Conservation (phyloP, 805 yeast species). For the Kluyveromyces dobzhanskii region DNA sequence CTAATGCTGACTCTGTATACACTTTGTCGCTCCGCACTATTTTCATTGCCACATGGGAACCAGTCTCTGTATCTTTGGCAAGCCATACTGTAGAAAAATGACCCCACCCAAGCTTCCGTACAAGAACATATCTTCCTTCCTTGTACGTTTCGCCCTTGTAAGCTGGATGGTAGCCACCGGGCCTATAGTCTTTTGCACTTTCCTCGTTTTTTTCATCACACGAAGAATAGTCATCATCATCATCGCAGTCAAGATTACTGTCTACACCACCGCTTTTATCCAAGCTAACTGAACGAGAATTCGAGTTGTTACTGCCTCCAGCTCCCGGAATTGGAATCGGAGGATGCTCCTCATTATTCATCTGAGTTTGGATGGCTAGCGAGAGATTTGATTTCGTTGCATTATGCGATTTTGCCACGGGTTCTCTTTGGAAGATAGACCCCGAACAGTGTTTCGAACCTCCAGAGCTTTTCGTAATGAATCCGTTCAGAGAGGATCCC, state of each 20-base stretch:
- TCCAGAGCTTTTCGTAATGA: conserved; percentile 1
- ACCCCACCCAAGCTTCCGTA: conserved; percentile 97
- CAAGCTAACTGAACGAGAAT: conserved; percentile 11
- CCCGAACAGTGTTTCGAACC: background rate
- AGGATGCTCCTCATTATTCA: background rate
- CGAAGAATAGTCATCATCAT: conserved; percentile 31
- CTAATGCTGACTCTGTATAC: conserved; percentile 89
- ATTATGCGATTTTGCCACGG: conserved; percentile 4
- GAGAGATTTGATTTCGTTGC: conserved; percentile 19
- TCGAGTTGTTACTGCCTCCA: background rate
- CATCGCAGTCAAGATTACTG: conserved; percentile 18
- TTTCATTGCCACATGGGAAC: conserved; percentile 84
- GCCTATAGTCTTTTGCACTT: conserved; percentile 71
- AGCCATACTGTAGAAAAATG: conserved; percentile 95
- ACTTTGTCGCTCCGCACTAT: conserved; percentile 86
- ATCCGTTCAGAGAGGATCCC: conserved; percentile 3
- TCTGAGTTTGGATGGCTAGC: conserved; percentile 16
- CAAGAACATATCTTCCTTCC: conserved; percentile 64
- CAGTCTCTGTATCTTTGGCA: conserved; percentile 48
- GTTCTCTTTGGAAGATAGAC: conserved; percentile 8
- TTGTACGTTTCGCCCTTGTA: conserved; percentile 79
- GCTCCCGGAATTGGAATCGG: background rate
- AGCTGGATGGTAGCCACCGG: conserved; percentile 96
- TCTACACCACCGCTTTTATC: conserved; percentile 14
- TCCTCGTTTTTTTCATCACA: conserved; percentile 62